Percentiles rank a stretch among this genome's conserved stretches.
Evolutionary conservation across 805 yeast species (phyloP).

Genomic region (Diddensiella caesifluorescens): DNA sequence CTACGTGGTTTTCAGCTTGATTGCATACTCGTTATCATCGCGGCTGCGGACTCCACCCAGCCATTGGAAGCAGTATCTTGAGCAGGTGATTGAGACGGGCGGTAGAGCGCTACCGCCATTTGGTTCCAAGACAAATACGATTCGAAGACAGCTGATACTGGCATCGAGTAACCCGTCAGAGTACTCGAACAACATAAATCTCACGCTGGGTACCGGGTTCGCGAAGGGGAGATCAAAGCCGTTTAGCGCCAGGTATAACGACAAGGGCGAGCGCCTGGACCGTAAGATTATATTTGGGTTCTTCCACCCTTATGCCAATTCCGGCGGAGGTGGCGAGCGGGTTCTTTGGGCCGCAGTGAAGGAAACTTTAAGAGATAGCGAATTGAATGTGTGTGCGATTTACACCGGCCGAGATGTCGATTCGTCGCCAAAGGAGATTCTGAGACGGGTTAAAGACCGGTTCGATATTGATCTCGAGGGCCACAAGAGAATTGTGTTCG

Average conservation of each 20-base stretch:
- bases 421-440: slow-evolving; percentile 41
- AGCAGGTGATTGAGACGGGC: slow-evolving; percentile 20
- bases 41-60: slow-evolving; percentile 23
- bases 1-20: slow-evolving; percentile 10
- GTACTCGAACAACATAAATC: slow-evolving; percentile 20
- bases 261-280: slow-evolving; percentile 17
- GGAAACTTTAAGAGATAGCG: slow-evolving; percentile 50
- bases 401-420: slow-evolving; percentile 50
- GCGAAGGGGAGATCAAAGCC: background rate
- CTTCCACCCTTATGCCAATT: slow-evolving; percentile 92
- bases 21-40: slow-evolving; percentile 8
- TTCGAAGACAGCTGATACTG: slow-evolving; percentile 37
- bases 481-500: slow-evolving; percentile 55
- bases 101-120: slow-evolving; percentile 18
- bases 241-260: slow-evolving; percentile 12
- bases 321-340: slow-evolving; percentile 98
- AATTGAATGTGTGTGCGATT: slow-evolving; percentile 53
- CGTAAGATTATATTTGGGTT: slow-evolving; percentile 63
- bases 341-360: slow-evolving; percentile 93
- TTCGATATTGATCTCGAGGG: slow-evolving; percentile 47
- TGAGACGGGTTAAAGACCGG: slow-evolving; percentile 38
- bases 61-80: slow-evolving; percentile 20
- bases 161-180: slow-evolving; percentile 31
- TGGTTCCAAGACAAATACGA: slow-evolving; percentile 28
- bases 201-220: slow-evolving; percentile 9